Percentiles rank a stretch among this genome's conserved stretches.
These are phyloP conservation scores for Colletotrichum scovillei DNA, from an alignment of 2,329 filamentous ascomycete species.

Conservation along the genomic window DNA sequence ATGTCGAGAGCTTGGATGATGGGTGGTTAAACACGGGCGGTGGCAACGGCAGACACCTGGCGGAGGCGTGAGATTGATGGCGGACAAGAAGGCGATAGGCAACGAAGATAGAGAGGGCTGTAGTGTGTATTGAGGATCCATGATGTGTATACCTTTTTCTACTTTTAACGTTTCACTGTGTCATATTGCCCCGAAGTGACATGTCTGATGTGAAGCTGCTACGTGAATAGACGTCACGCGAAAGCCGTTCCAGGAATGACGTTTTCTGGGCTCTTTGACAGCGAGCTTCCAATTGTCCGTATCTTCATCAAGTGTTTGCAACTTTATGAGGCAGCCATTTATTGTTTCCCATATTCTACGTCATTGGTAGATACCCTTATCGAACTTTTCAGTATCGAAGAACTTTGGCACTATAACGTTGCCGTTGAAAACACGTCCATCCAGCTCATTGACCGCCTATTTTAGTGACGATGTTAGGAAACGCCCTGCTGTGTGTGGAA, in stretches of 20 bases:
- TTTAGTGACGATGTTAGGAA: not conserved
- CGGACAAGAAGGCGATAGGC: conserved; percentile 12
- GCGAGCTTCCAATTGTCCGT: not conserved
- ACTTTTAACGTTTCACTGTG: not conserved
- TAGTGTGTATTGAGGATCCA: conserved; percentile 33
- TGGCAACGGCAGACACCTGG: conserved; percentile 12
- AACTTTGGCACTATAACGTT: conserved; percentile 86
- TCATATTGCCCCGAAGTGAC: not conserved
- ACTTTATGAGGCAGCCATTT: not conserved
- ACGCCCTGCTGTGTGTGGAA: not conserved
- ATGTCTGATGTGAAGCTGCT: not conserved
- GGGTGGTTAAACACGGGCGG: not conserved
- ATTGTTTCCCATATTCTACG: not conserved
- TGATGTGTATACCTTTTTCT: conserved; percentile 30
- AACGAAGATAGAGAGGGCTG: conserved; percentile 32
- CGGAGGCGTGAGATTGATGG: conserved; percentile 15
- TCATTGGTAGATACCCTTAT: conserved; percentile 68
- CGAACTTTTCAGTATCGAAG: conserved; percentile 86
- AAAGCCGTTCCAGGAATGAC: too few species aligned
- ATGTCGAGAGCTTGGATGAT: conserved; percentile 24
- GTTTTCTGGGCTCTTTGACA: too few species aligned
- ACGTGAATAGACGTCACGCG: not conserved
- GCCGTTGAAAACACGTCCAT: conserved; percentile 89
- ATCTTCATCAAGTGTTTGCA: conserved; percentile 20
- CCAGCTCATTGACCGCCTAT: conserved; percentile 88